phyloP scores from a whole-genome alignment of 495 filamentous ascomycete species.

The Copromyces sp. region DNA sequence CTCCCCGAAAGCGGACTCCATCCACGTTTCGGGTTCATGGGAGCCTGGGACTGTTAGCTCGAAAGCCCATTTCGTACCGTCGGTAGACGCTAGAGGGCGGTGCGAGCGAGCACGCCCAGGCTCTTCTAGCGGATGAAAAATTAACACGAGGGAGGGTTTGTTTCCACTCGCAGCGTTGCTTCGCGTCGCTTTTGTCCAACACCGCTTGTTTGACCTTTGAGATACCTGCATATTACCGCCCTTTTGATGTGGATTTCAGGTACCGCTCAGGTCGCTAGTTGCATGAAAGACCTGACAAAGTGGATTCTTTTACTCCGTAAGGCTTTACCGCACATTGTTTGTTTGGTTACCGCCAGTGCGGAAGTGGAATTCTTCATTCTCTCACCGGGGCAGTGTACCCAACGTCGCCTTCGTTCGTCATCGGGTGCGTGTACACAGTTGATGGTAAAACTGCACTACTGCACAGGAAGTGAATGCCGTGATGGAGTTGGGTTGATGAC shows the following conservation, averaged over 20 bases:
- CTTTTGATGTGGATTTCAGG: not conserved
- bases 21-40: not conserved
- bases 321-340: not conserved
- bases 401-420: not conserved
- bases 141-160: not conserved
- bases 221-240: not conserved
- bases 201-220: slow-evolving; percentile 1
- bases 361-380: not conserved
- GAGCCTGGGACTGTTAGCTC: not conserved
- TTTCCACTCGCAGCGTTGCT: not conserved
- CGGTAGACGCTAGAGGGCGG: not conserved
- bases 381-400: not conserved
- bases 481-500: not conserved
- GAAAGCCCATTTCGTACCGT: not conserved
- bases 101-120: not conserved
- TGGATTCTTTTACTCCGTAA: not conserved
- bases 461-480: not conserved
- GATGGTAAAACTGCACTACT: not conserved
- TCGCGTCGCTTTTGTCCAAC: not conserved
- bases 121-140: not conserved
- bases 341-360: not conserved
- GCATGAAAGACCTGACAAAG: not conserved
- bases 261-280: not conserved
- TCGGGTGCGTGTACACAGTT: not conserved
- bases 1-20: not conserved